Evolutionary conservation across 768 basidiomycete genomes (phyloP).

Genomic region (Podaxis sp.): DNA sequence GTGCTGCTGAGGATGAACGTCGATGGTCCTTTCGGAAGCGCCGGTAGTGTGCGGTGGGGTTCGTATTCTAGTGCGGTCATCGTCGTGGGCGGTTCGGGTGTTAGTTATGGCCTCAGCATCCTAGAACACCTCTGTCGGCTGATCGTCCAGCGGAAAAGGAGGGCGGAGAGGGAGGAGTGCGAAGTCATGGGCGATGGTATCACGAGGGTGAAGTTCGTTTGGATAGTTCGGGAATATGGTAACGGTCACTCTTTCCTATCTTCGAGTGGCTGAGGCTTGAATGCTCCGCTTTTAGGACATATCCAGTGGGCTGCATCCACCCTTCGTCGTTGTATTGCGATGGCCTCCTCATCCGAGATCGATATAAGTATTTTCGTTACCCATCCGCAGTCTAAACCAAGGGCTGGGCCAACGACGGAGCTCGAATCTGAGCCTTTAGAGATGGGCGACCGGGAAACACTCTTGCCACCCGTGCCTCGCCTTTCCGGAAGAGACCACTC

Average conservation of each 20-base stretch:
- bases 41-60: slow-evolving; percentile 58
- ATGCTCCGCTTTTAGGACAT: slow-evolving; percentile 26
- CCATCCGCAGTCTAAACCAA: slow-evolving; percentile 26
- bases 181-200: slow-evolving; percentile 41
- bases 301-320: slow-evolving; percentile 75
- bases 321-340: slow-evolving; percentile 61
- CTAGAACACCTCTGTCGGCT: slow-evolving; percentile 63
- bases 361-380: slow-evolving; percentile 78
- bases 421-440: slow-evolving; percentile 6
- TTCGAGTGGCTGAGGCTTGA: background rate
- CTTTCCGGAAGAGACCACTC: background rate
- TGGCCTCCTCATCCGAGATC: slow-evolving; percentile 42
- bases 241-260: slow-evolving; percentile 25
- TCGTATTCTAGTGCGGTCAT: slow-evolving; percentile 59
- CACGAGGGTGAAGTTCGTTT: slow-evolving; percentile 66
- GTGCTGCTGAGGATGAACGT: slow-evolving; percentile 56
- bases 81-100: slow-evolving; percentile 72
- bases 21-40: slow-evolving; percentile 72
- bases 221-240: slow-evolving; percentile 79
- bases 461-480: background rate
- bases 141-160: slow-evolving; percentile 32
- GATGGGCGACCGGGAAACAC: background rate
- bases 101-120: slow-evolving; percentile 68
- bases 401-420: slow-evolving; percentile 1
- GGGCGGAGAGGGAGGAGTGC: slow-evolving; percentile 40